phyloP scores from a whole-genome alignment of 164 flowering plant species.

The Platanus orientalis region DNA sequence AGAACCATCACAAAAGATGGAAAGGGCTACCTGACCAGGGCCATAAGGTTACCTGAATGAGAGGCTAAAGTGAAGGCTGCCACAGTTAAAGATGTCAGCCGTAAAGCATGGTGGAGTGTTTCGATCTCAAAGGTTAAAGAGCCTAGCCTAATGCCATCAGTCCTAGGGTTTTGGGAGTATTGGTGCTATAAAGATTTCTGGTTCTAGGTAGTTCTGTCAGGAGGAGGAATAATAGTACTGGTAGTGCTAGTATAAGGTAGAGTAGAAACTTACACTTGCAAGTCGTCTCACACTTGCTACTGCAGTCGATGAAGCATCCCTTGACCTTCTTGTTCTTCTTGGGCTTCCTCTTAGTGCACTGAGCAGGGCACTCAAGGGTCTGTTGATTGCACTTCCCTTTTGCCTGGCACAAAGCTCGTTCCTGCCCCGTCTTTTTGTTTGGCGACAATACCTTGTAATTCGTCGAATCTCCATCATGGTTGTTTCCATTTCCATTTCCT shows the following conservation, averaged over 20 bases:
- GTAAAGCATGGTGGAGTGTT: no score
- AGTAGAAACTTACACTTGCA: slow-evolving; percentile 46
- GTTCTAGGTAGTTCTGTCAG: no score
- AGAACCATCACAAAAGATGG: no score
- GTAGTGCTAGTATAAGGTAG: not conserved
- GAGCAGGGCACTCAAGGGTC: slow-evolving; percentile 38
- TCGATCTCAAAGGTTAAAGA: no score
- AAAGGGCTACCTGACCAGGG: no score
- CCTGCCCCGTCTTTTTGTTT: slow-evolving; percentile 25
- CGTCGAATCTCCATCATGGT: slow-evolving; percentile 23
- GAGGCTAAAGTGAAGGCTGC: no score
- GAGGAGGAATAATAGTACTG: no score
- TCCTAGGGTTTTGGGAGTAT: no score
- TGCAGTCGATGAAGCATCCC: slow-evolving; percentile 57
- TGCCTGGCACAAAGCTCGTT: slow-evolving; percentile 31
- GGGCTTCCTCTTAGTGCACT: slow-evolving; percentile 55
- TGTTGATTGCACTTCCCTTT: slow-evolving; percentile 29
- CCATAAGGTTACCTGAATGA: no score
- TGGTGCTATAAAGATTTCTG: no score
- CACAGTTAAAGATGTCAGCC: no score
- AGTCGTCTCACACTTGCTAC: slow-evolving; percentile 58
- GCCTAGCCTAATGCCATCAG: no score
- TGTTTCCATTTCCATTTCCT: slow-evolving; percentile 2
- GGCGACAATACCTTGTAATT: slow-evolving; percentile 25
- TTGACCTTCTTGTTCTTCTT: slow-evolving; percentile 42